Evolutionary conservation across 345 rosid genomes (phyloP), one percentile per base, ranked within the genome.

Genomic region (Eucalyptus dawsonii): DNA sequence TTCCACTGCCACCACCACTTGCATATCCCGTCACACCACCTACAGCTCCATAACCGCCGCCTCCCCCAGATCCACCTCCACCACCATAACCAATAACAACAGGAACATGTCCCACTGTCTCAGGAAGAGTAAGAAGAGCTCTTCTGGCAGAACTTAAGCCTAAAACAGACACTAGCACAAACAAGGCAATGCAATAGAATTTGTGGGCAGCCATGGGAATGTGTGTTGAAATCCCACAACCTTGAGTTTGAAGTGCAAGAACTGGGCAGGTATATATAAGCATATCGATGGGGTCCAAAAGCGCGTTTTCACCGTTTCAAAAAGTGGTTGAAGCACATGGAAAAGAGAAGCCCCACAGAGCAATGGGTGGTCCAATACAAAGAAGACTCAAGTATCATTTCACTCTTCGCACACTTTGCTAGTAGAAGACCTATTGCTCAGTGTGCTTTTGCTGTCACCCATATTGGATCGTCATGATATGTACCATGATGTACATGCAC

Each of bases 381-480:
- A 40, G 47, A 34, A 34, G 47, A 34, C 83, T 72, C 83, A 1
- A 76, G 47, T 22, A 76, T 40, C 47, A 76, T 40, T 76, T 76
- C 83, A 76, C 29, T 40, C 27, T 76, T 34, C 2, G 81, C 27
- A 11, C 29, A 11, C 47, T 21, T 2, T 1, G 83, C 83, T 40
- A 40, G 3, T 4, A 21, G 83, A 40, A 40, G 47, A 76, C 83
- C 47, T 21, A 40, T 50, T 40, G 44, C 53, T 47, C 60, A 72
- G 91, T 91, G 93, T 89, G 92, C 44, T 91, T 91, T 88, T 85
- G 93, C 93, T 93, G 95, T 92, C 88, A 31, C 86, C 94, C 94
- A 93, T 88, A 62, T 89, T 85, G 50, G 65, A 87, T 87, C 21
- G 42, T 76, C 25, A 50, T 72, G 22, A 80, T 80, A 37, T 22